These are phyloP conservation scores for Fusarium oligoseptatum DNA, from an alignment of 2,329 filamentous ascomycete genomes.

Conservation along the genomic window DNA sequence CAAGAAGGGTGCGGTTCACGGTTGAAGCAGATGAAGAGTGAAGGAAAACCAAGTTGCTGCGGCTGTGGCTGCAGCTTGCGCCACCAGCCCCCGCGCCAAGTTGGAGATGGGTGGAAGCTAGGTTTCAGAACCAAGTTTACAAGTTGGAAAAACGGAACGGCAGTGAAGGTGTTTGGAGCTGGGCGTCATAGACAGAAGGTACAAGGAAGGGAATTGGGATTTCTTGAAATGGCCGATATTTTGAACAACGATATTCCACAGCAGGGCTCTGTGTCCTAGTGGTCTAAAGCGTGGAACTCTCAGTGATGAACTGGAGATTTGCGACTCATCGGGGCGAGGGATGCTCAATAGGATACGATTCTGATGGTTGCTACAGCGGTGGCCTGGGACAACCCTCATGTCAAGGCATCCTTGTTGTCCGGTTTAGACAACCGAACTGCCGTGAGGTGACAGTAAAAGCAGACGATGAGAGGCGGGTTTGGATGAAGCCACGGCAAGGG, in stretches of 20 bases:
- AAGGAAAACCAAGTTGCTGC: slow-evolving; percentile 3
- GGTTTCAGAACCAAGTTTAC: slow-evolving; percentile 41
- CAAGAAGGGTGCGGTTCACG: slow-evolving; percentile 52
- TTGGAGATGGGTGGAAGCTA: slow-evolving; percentile 24
- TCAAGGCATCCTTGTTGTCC: slow-evolving; percentile 24
- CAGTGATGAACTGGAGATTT: slow-evolving; percentile 20
- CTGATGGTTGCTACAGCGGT: neutral
- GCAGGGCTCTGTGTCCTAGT: slow-evolving; percentile 1
- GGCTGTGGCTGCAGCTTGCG: slow-evolving; percentile 10
- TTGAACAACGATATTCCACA: neutral
- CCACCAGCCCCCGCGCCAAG: slow-evolving; percentile 26
- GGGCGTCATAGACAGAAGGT: slow-evolving; percentile 25
- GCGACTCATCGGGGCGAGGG: slow-evolving; percentile 9
- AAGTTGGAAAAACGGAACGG: slow-evolving; percentile 31
- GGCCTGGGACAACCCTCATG: neutral
- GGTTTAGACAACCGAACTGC: neutral
- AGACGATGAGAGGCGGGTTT: neutral
- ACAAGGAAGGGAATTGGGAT: slow-evolving; percentile 1
- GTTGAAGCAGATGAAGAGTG: slow-evolving; percentile 38
- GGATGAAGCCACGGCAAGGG: neutral
- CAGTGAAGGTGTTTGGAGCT: slow-evolving; percentile 20
- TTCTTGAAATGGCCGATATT: neutral
- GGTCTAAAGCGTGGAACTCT: slow-evolving; percentile 8
- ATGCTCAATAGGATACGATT: slow-evolving; percentile 30
- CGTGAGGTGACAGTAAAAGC: slow-evolving; percentile 3